Percentiles rank a stretch among this genome's conserved stretches.
Evolutionary conservation across 148 eudicot species (phyloP).

Genomic region (Nepenthes gracilis): DNA sequence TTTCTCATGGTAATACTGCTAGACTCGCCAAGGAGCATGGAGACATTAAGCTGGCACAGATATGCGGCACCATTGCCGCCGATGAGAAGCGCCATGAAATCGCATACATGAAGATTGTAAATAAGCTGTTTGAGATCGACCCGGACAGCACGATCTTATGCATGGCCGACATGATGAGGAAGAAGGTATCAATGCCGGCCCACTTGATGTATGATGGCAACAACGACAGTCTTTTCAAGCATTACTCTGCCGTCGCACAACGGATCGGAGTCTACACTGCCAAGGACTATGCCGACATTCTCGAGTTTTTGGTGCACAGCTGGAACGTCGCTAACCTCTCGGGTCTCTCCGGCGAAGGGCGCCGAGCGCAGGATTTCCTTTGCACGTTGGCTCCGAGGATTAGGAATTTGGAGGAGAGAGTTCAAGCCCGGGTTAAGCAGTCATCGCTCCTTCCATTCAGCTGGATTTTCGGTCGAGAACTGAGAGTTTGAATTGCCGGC

Average conservation of each 20-base stretch:
- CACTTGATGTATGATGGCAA: conserved; percentile 37
- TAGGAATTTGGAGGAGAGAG: conserved; percentile 38
- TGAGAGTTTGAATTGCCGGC: conserved; percentile 10
- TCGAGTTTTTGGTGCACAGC: conserved; percentile 28
- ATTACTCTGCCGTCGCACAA: conserved; percentile 33
- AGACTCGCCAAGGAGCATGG: conserved; percentile 37
- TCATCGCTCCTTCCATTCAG: conserved; percentile 32
- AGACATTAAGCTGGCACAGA: conserved; percentile 26
- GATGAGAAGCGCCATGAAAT: conserved; percentile 42
- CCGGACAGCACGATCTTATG: conserved; percentile 26
- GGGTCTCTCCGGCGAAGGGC: conserved; percentile 31
- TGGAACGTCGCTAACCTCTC: conserved; percentile 28
- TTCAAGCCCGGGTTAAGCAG: conserved; percentile 24
- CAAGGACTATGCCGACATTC: conserved; percentile 32
- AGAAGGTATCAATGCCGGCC: conserved; percentile 34
- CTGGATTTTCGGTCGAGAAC: conserved; percentile 27
- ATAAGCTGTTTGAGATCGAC: conserved; percentile 40
- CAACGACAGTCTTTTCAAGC: conserved; percentile 30
- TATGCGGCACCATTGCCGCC: conserved; percentile 42
- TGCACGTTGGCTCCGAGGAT: conserved; percentile 35
- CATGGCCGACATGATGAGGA: conserved; percentile 45
- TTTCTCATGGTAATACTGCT: conserved; percentile 42
- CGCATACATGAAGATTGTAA: conserved; percentile 38
- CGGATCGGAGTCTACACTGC: conserved; percentile 37
- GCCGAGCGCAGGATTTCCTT: conserved; percentile 30